Base-by-base conservation (phyloP, 257 asterid species). In the Ilex asprella region DNA sequence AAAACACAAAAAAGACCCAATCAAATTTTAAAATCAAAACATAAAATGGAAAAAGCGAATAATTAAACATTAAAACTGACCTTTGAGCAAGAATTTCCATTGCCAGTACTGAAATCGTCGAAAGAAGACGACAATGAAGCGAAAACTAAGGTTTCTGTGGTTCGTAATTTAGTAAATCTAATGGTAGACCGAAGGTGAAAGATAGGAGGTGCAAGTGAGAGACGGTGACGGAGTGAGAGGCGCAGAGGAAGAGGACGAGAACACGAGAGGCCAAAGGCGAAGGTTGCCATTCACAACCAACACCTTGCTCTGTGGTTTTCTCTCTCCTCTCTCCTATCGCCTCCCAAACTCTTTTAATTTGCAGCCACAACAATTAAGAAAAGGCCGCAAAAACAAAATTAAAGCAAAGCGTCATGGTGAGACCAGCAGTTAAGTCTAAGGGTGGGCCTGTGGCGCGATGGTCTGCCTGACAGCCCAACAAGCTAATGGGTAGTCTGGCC, bases 231-330 rank as follows among this genome's bases (percentile, higher is more conserved):
- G 52, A 0, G n/a, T 10, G 57, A 53, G 15, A 27, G 30, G 7
- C 57, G 30, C 6, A 71, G 82, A 51, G 67, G 77, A 56, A 60
- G 71, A 70, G 60, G 70, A 73, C 76, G 53, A 75, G 82, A 72
- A 64, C 55, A 14, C 53, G 79, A 69, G 75, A 79, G 71, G 66
- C 61, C 77, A 67, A 84, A 76, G 85, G 85, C 71, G 79, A 79
- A 77, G 82, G 86, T 55, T 74, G 95, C 96, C 97, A 90, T 87
- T 31, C 63, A 77, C 84, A 79, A 81, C 83, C 77, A 27, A 73
- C 76, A 62, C 74, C 66, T 35, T 35, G 62, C 39, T 35, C 65
- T 74, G 59, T 64, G 7, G 61, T 44, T 71, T 59, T 76, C 41
- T 64, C 80, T 73, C 64, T 58, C 63, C 55, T 55, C 66, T 70